A percentile compares a stretch with the other conserved stretches of the same genome.
Conservation (phyloP, 2,329 filamentous ascomycete species). For the Colletotrichum gloeosporioides region DNA sequence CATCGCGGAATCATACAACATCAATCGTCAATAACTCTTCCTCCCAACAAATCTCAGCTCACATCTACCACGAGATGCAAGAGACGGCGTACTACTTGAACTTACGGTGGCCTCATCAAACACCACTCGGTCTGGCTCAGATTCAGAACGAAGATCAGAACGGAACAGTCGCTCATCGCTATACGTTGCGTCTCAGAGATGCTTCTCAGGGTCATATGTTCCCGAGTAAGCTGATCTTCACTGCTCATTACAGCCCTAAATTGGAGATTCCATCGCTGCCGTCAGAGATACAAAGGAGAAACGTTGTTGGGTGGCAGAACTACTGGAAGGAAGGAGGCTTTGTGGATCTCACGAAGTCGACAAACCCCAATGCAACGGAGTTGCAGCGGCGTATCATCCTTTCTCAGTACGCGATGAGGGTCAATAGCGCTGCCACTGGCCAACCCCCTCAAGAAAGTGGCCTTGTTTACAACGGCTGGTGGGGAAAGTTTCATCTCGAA, state of each 20-base stretch:
- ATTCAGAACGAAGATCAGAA: slow-evolving; percentile 3
- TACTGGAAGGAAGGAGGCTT: slow-evolving; percentile 46
- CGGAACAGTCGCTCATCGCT: not conserved
- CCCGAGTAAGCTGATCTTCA: slow-evolving; percentile 29
- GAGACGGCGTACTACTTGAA: slow-evolving; percentile 43
- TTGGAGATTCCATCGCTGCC: slow-evolving; percentile 29
- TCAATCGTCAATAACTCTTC: slow-evolving; percentile 10
- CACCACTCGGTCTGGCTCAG: slow-evolving; percentile 12
- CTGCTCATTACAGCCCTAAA: slow-evolving; percentile 36
- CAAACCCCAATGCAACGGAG: slow-evolving; percentile 40
- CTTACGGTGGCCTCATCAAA: slow-evolving; percentile 33
- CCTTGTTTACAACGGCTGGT: slow-evolving; percentile 35
- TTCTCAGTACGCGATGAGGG: slow-evolving; percentile 47
- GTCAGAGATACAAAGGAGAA: slow-evolving; percentile 27
- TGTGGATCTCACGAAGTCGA: slow-evolving; percentile 42
- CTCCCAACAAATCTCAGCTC: slow-evolving; percentile 24
- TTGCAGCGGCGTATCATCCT: slow-evolving; percentile 38
- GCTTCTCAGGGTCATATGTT: not conserved
- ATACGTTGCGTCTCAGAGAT: not conserved
- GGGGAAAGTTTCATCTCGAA: slow-evolving; percentile 47
- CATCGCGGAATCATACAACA: slow-evolving; percentile 37
- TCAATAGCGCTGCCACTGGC: slow-evolving; percentile 42
- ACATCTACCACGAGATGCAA: slow-evolving; percentile 39
- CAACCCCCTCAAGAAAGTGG: slow-evolving; percentile 9
- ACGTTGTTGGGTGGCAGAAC: slow-evolving; percentile 31